Base-by-base conservation (phyloP, 306 rosid species). In the Prunus fruticosa region DNA sequence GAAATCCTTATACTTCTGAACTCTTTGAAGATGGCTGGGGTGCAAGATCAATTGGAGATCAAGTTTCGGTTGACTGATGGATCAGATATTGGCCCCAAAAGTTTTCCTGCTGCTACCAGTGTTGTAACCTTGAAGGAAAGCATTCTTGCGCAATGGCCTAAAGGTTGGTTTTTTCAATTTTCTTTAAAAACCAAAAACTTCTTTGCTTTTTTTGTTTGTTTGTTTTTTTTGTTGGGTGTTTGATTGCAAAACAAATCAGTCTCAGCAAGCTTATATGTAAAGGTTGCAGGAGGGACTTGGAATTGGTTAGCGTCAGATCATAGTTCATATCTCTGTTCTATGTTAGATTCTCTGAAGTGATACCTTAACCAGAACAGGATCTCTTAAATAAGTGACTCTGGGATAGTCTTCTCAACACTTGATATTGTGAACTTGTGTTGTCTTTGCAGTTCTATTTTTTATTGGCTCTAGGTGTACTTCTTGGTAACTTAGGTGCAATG, bases 121-220 rank as follows among this genome's bases (percentile, higher is more conserved):
- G 86, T 93, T 78, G 87, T 87, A 62, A 85, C 85, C 51, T 79
- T 93, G 87, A 93, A 93, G 79, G 95, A 93, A 87, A 89, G 84
- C 71, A 77, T 93, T 82, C 89, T 93, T 83, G 84, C 93, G 30
- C 95, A 91, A 61, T 93, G 98, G 98, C 98, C 98, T 74, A 89
- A 90, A 89, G 98, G 98, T 93, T 83, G 69, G 80, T 74, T 54
- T 69, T 61, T 27, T 22, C 23, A 18, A 73, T 54, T 54, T 71
- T 57, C 18, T 23, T 32, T 18, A 16, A 22, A 14, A 32, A 14
- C 46, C 50, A 30, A 25, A 62, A 10, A 15, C 7, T 62, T 34
- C 28, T 25, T 71, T 23, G 25, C 28, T 43, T 23, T 50, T 71
- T 14, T 30, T 30, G 1, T 1, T 23, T 23, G n/a, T n/a, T n/a